phyloP scores from a whole-genome alignment of 176 grass and related monocot species.

The Musa schizocarpa region DNA sequence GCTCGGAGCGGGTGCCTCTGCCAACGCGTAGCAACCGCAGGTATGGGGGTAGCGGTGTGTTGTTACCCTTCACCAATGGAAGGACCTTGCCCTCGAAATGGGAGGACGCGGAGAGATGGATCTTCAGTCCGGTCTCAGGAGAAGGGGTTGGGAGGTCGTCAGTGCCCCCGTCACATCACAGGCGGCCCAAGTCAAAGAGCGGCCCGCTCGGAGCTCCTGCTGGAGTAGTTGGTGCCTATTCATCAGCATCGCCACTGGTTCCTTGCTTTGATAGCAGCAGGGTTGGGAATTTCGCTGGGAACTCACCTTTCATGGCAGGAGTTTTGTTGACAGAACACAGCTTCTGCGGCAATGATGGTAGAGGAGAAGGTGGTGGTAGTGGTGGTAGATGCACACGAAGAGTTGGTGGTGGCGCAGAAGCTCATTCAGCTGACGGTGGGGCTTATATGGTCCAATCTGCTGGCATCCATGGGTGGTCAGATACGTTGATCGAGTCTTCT shows the following conservation, averaged over 20 bases:
- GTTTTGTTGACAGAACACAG: slow-evolving; percentile 57
- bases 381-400: slow-evolving; percentile 18
- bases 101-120: slow-evolving; percentile 98
- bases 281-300: slow-evolving; percentile 37
- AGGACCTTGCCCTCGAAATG: slow-evolving; percentile 92
- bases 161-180: slow-evolving; percentile 27
- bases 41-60: slow-evolving; percentile 41
- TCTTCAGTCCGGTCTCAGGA: slow-evolving; percentile 67
- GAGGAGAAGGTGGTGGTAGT: slow-evolving; percentile 14
- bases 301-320: slow-evolving; percentile 69
- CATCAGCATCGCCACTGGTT: slow-evolving; percentile 42
- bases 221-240: slow-evolving; percentile 34
- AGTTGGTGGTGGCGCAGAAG: not conserved
- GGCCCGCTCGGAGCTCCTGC: slow-evolving; percentile 67
- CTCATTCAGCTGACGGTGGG: slow-evolving; percentile 17
- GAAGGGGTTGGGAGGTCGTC: slow-evolving; percentile 38
- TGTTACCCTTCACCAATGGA: slow-evolving; percentile 56
- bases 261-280: slow-evolving; percentile 45
- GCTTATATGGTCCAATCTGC: slow-evolving; percentile 30
- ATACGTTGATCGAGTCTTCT: slow-evolving; percentile 48
- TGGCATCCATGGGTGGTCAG: slow-evolving; percentile 31
- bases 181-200: slow-evolving; percentile 73
- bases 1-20: slow-evolving; percentile 80
- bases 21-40: slow-evolving; percentile 37
- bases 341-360: slow-evolving; percentile 17